Evolutionary conservation across 2,329 filamentous ascomycete species (phyloP), one percentile per base, ranked within the genome.

Genomic region (Penicillium janthinellum): DNA sequence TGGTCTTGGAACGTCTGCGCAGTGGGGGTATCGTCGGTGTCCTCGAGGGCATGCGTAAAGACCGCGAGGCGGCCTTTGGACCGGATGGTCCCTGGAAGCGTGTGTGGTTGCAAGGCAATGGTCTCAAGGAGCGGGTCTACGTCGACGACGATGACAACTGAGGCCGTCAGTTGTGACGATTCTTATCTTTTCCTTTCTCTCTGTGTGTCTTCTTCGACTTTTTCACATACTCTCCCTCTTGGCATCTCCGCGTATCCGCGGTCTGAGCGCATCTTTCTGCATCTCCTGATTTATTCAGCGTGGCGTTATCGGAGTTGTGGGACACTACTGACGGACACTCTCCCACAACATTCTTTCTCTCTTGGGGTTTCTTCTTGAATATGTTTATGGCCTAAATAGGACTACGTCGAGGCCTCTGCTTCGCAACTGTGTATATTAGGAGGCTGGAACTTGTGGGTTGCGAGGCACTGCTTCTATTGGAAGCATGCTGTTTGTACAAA

Each of bases 31-130:
- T 91, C 17, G 86, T 89, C 15, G 87, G 77, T 22, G 88, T 90
- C n/a, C 77, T 91, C 34, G 88, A 90, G 64, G 88, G 87, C 31
- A 90, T 90, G 88, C 80, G 86, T 54, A 78, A 81, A 67, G 88
- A 90, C 69, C 80, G 83, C 42, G 81, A 84, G 66, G 70, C 72
- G 53, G 68, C 73, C 59, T 67, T 72, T 60, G 76, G 73, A 4
- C 64, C 71, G 6, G 75, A 79, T 17, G 73, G 76, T 6, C 71
- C 75, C 14, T 79, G 77, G 75, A 77, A 79, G 66, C 73, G 75
- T 31, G 73, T 74, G 20, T 80, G 76, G 78, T 61, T 75, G 22
- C 70, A 75, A 15, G 74, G 76, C 7, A 71, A 69, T 57, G 66
- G 66, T 25, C 47, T 64, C 37, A 71, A 68, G 51, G 67, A 68